Evolutionary conservation across 306 rosid species (phyloP), one percentile per base, ranked within the genome.

Genomic region (Macrotyloma uniflorum): DNA sequence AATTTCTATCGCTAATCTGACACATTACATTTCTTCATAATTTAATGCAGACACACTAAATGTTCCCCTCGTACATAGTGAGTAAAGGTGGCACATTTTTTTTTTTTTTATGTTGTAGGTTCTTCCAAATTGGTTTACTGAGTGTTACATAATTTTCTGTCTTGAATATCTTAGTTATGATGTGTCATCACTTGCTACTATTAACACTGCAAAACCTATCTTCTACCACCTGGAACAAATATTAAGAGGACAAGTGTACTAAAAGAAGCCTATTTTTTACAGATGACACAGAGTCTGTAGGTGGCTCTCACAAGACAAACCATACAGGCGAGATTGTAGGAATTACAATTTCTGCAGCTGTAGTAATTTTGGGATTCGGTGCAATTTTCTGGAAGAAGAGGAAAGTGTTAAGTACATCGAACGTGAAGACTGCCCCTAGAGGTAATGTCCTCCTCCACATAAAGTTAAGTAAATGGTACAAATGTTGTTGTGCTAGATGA

Each of bases 351-450:
- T 81, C 84, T 67, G 62, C 71, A 19, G 83, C 54, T 67, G 49
- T 88, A 59, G n/a, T 87, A 45, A 24, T 92, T 38, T 61, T 81
- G 66, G 90, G 82, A 77, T 40, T 88, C 74, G 58, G 43, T 36
- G 5, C 81, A 57, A 18, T 87, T 65, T 43, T 84, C 66, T 43
- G 87, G 73, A 87, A 75, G 79, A 87, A 67, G 83, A 85, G 76
- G 83, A 67, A 68, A 67, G 61, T 78, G 35, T 79, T 66, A 36
- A 51, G 24, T 15, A 36, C 14, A 22, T 26, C 42, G 14, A 71
- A 54, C 36, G 54, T 57, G 47, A 87, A 59, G 43, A 59, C 72
- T 43, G 69, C 20, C 30, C 51, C 20, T 8, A 83, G 72, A 89
- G 91, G 94, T 91, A 86, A 67, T 55, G 43, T 42, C 43, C 19